Conservation (phyloP, 2,329 filamentous ascomycete species). For the Fusarium sublunatum region DNA sequence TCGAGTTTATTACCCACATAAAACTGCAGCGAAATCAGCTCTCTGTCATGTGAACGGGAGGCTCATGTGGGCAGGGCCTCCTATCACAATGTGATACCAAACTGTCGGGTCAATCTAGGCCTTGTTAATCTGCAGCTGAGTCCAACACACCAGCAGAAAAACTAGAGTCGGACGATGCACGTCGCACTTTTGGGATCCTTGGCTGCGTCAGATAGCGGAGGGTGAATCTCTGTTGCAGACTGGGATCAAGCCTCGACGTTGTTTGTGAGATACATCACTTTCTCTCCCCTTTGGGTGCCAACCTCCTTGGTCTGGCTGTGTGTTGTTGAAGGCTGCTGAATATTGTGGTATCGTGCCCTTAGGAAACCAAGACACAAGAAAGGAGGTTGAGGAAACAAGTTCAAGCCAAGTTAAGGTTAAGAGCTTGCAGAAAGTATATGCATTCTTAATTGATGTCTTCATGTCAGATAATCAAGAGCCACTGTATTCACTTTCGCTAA, state of each 20-base stretch:
- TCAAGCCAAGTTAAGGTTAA: too few relatives aligned
- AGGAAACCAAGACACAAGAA: too few relatives aligned
- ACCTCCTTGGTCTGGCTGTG: too few relatives aligned
- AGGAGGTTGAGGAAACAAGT: too few relatives aligned
- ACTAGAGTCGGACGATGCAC: constrained; percentile 15
- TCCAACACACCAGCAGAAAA: constrained; percentile 25
- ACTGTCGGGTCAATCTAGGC: constrained; percentile 41
- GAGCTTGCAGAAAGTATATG: too few relatives aligned
- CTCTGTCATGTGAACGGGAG: constrained; percentile 45
- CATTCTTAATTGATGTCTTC: too few relatives aligned
- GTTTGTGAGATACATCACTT: constrained; percentile 30
- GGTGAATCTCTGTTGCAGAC: constrained; percentile 14
- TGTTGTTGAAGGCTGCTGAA: too few relatives aligned
- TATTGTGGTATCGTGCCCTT: too few relatives aligned
- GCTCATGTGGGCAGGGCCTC: constrained; percentile 34
- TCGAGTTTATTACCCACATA: constrained; percentile 21
- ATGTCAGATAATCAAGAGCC: too few relatives aligned
- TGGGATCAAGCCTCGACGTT: constrained; percentile 25
- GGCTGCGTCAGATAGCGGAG: constrained; percentile 1
- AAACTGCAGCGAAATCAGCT: constrained; percentile 34
- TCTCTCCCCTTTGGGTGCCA: too few relatives aligned
- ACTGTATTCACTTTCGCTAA: too few relatives aligned
- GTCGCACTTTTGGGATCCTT: constrained; percentile 24
- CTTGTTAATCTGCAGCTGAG: constrained; percentile 17
- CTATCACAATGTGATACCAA: constrained; percentile 41